Evolutionary conservation across 208 protist genomes (phyloP), one percentile per base, ranked within the genome.

Genomic region (Sergeia podlipaevii): DNA sequence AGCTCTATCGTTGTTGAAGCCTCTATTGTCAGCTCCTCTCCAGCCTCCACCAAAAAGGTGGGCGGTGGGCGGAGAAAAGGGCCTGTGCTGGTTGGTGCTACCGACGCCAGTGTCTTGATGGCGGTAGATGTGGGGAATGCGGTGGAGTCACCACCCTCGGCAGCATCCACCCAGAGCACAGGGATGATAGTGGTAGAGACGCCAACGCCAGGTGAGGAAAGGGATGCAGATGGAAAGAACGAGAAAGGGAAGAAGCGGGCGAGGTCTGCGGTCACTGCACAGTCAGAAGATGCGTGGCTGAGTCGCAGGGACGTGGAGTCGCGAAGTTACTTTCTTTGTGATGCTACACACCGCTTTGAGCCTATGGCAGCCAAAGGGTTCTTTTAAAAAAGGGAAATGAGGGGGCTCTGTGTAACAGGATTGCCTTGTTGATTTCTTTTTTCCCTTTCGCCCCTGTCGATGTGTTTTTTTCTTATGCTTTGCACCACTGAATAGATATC

Each of bases 321-420:
- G 36, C 65, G 82, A 15, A 63, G 54, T 18, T 90, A 90, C 53
- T 80, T 80, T 50, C 63, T 90, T 6, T 85, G 60, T 21, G 18
- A 44, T 0, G 48, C 46, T 32, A 77, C 77, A 8, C 49, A 78
- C 20, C 63, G 77, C 21, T 90, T 75, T 39, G 71, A 85, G 55
- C 74, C 81, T 0, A 37, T 24, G 23, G 74, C 30, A 3, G 59
- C 58, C 21, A 68, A 49, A 24, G 81, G 81, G 4, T 77, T 83
- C 63, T 70, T 80, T 54, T 28, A n/a, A n/a, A n/a, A n/a, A n/a
- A n/a, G n/a, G n/a, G n/a, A n/a, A n/a, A n/a, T n/a, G n/a, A n/a
- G n/a, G n/a, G n/a, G n/a, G n/a, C 54, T 37, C 21, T 10, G 24
- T 29, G 34, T 26, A 20, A 43, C 23, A 44, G 30, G 8, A 13